These are phyloP conservation scores for Fusarium metavorans DNA, from an alignment of 2,329 filamentous ascomycete genomes.

Conservation along the genomic window DNA sequence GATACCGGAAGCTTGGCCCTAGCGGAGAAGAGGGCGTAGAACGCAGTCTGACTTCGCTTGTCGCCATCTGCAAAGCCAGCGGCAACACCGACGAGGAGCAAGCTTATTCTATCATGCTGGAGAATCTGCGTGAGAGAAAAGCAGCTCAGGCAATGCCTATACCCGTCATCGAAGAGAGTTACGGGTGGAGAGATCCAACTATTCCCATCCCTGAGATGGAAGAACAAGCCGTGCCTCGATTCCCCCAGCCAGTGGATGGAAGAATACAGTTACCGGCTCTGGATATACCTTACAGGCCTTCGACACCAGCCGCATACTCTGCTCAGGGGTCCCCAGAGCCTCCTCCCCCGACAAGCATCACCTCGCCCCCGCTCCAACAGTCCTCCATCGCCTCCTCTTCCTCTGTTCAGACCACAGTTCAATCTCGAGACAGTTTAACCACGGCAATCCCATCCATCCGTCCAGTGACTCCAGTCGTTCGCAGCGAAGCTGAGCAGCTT, in stretches of 20 bases:
- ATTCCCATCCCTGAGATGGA: not conserved
- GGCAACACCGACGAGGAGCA: conserved; percentile 2
- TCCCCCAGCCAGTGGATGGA: no score
- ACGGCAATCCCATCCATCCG: not conserved
- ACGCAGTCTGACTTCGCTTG: not conserved
- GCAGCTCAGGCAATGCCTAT: not conserved
- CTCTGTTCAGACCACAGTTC: not conserved
- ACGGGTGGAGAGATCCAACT: not conserved
- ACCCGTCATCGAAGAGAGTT: not conserved
- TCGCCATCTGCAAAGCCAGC: conserved; percentile 2
- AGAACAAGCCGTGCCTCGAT: not conserved
- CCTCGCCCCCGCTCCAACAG: not conserved
- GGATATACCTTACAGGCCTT: not conserved
- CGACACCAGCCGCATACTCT: not conserved
- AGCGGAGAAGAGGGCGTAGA: not conserved
- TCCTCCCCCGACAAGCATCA: not conserved
- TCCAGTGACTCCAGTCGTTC: not conserved
- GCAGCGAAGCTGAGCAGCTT: not conserved
- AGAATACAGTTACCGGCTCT: not conserved
- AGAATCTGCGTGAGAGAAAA: not conserved
- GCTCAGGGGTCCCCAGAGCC: not conserved
- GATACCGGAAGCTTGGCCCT: not conserved
- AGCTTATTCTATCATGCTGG: conserved; percentile 4
- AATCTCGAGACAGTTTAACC: not conserved
- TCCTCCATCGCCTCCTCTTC: not conserved